Percentiles rank a stretch among this genome's conserved stretches.
These are phyloP conservation scores for Candida palmyrensis DNA, from an alignment of 805 yeast species.

Conservation along the genomic window DNA sequence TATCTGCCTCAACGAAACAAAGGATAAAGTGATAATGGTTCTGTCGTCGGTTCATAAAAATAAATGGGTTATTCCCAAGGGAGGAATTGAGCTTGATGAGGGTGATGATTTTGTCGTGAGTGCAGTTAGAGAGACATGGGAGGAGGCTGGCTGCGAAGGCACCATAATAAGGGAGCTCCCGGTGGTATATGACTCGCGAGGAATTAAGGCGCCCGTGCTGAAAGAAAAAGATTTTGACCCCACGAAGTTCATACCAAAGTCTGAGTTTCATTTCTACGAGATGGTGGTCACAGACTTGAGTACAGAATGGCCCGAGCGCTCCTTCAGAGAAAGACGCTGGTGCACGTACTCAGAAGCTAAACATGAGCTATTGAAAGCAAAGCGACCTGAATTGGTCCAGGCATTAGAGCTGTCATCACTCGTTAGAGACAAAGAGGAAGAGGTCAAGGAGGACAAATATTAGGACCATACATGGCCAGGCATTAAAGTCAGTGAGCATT, in stretches of 20 bases:
- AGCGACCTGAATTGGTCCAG: conserved; percentile 61
- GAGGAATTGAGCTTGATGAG: conserved; percentile 91
- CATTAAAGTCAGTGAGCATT: no score
- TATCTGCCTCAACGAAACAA: conserved; percentile 57
- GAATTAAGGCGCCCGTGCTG: conserved; percentile 33
- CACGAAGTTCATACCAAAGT: conserved; percentile 50
- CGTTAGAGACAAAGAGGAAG: conserved; percentile 22
- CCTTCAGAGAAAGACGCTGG: conserved; percentile 67
- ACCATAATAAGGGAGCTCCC: conserved; percentile 53
- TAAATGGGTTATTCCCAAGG: conserved; percentile 90
- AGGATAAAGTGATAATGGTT: conserved; percentile 67
- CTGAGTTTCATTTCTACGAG: conserved; percentile 89
- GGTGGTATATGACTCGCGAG: conserved; percentile 53
- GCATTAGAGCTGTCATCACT: conserved; percentile 59
- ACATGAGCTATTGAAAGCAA: conserved; percentile 49
- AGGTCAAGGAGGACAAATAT: no score
- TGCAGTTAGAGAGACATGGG: conserved; percentile 94
- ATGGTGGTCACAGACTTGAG: conserved; percentile 54
- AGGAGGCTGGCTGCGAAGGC: conserved; percentile 91
- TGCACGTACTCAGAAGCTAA: conserved; percentile 64
- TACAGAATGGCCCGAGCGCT: conserved; percentile 71
- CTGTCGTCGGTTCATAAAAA: conserved; percentile 65
- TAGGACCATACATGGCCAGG: no score
- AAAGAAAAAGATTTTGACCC: conserved; percentile 30
- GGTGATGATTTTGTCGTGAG: conserved; percentile 39